These are phyloP conservation scores for Cunninghamia lanceolata DNA, from an alignment of 75 land plant species.

Conservation along the genomic window DNA sequence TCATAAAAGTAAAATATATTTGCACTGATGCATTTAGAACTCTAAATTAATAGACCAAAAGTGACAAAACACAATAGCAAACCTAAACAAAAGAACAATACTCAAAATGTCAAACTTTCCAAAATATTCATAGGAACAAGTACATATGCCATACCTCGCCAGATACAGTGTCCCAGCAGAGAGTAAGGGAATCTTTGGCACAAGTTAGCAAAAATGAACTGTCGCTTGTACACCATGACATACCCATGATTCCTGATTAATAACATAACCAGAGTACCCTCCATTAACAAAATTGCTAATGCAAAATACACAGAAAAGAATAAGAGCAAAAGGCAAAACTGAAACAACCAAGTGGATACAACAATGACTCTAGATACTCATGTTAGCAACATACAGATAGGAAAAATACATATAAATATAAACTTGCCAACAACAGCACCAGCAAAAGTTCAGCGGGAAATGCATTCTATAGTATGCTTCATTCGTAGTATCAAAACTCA, in stretches of 20 bases:
- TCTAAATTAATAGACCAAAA: not conserved
- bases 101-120: not conserved
- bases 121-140: slow-evolving; percentile 1
- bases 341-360: not conserved
- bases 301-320: not conserved
- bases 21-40: not conserved
- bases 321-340: not conserved
- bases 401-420: not conserved
- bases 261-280: not conserved
- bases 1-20: slow-evolving; percentile 1
- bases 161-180: slow-evolving; percentile 91
- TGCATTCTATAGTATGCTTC: not conserved
- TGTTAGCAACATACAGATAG: not conserved
- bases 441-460: not conserved
- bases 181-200: slow-evolving; percentile 90
- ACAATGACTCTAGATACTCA: not conserved
- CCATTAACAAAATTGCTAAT: no score
- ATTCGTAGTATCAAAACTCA: not conserved
- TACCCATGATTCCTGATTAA: slow-evolving; percentile 81
- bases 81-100: not conserved
- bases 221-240: slow-evolving; percentile 97
- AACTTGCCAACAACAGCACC: not conserved
- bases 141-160: slow-evolving; percentile 67
- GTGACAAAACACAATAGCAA: not conserved
- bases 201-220: slow-evolving; percentile 78